Conservation (phyloP, 2,329 filamentous ascomycete species). For the Colletotrichum sp. region DNA sequence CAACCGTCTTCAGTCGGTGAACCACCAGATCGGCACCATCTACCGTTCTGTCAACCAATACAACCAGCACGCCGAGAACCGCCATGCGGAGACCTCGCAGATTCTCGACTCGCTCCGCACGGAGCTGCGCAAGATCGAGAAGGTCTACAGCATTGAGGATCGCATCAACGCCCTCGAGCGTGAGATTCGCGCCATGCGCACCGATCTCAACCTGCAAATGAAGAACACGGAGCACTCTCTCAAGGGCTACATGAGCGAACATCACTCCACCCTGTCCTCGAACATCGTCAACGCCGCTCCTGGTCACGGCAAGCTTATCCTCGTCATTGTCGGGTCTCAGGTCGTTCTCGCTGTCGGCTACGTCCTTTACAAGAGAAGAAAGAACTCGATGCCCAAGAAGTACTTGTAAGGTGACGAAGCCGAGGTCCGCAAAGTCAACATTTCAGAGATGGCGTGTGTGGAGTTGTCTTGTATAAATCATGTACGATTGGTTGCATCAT, state of each 20-base stretch:
- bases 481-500: not conserved
- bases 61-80: constrained; percentile 57
- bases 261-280: constrained; percentile 54
- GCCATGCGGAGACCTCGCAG: constrained; percentile 59
- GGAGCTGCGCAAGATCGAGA: constrained; percentile 49
- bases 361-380: constrained; percentile 79
- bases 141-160: constrained; percentile 46
- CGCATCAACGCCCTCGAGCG: constrained; percentile 60
- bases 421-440: not conserved
- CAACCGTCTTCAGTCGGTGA: constrained; percentile 77
- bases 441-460: not conserved
- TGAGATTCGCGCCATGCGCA: constrained; percentile 63
- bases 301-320: constrained; percentile 62
- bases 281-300: constrained; percentile 53
- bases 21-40: constrained; percentile 70
- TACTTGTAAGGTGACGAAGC: constrained; percentile 65
- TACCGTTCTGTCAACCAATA: constrained; percentile 61
- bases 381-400: constrained; percentile 84
- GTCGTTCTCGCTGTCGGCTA: constrained; percentile 72
- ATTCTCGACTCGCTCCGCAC: constrained; percentile 52
- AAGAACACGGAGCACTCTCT: constrained; percentile 56
- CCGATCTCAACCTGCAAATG: constrained; percentile 56
- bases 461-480: not conserved
- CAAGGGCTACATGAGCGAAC: constrained; percentile 55
- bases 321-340: constrained; percentile 78